phyloP scores from a whole-genome alignment of 2,329 filamentous ascomycete species.

The Cucurbitaria berberidis region DNA sequence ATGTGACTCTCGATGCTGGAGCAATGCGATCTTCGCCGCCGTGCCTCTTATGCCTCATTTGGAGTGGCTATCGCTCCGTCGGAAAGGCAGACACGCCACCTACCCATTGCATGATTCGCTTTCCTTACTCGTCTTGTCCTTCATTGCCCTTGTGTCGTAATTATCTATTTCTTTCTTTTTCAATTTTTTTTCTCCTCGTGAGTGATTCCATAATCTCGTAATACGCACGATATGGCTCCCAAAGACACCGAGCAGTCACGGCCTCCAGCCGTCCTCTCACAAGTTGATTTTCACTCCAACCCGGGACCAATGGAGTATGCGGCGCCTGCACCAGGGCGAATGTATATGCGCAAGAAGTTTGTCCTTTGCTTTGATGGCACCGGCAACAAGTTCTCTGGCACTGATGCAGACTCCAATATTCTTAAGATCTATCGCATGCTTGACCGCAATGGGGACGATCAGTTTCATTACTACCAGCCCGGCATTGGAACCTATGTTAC shows the following conservation, averaged over 20 bases:
- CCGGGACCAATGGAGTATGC: slow-evolving; percentile 19
- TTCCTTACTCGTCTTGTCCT: not conserved
- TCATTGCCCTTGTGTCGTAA: not conserved
- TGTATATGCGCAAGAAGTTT: slow-evolving; percentile 61
- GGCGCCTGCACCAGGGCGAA: slow-evolving; percentile 11
- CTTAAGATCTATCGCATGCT: slow-evolving; percentile 75
- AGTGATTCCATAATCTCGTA: not conserved
- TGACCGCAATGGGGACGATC: slow-evolving; percentile 66
- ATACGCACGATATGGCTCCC: slow-evolving; percentile 3
- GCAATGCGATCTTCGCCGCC: not conserved
- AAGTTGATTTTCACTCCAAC: slow-evolving; percentile 6
- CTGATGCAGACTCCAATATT: slow-evolving; percentile 54
- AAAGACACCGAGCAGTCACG: slow-evolving; percentile 8
- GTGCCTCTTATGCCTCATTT: not conserved
- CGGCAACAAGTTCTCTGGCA: slow-evolving; percentile 52
- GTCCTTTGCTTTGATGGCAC: slow-evolving; percentile 58
- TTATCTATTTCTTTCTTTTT: not conserved
- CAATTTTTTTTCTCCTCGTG: not conserved
- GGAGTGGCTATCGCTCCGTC: not conserved
- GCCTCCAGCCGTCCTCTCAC: slow-evolving; percentile 6
- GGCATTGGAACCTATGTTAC: slow-evolving; percentile 77
- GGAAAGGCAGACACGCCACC: slow-evolving; percentile 1
- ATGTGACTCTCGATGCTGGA: not conserved
- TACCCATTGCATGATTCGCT: not conserved
- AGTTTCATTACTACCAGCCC: slow-evolving; percentile 53